These are phyloP conservation scores for Neophaeococcomyces aloes DNA, from an alignment of 2,329 filamentous ascomycete species.

Conservation along the genomic window DNA sequence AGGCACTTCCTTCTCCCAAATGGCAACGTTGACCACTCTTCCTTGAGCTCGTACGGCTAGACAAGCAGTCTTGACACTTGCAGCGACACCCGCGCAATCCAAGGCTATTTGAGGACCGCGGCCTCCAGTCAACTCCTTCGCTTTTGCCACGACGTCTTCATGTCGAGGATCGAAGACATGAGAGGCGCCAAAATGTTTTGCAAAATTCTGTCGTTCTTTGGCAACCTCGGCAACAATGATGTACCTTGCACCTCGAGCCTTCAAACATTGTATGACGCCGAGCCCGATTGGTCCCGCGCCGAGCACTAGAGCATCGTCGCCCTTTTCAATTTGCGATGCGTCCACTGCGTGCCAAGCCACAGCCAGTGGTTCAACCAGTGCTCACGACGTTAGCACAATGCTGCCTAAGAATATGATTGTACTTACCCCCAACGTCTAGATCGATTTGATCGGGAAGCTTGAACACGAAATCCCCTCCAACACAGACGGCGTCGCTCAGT, in stretches of 20 bases:
- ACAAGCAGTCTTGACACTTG: constrained; percentile 38
- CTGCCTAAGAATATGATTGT: constrained; percentile 10
- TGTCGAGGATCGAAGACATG: constrained; percentile 43
- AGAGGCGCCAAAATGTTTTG: constrained; percentile 45
- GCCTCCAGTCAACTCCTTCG: constrained; percentile 37
- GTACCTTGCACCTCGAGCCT: constrained; percentile 41
- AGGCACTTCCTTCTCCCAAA: constrained; percentile 48
- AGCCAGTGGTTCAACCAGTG: constrained; percentile 52
- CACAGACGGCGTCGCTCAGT: constrained; percentile 44
- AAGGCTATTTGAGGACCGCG: constrained; percentile 49
- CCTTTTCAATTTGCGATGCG: constrained; percentile 36
- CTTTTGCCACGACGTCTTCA: constrained; percentile 35
- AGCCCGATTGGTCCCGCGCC: constrained; percentile 56
- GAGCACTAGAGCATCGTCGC: constrained; percentile 44
- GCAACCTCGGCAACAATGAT: constrained; percentile 51
- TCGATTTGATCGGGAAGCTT: constrained; percentile 43
- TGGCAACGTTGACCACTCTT: constrained; percentile 53
- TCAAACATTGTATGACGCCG: constrained; percentile 48
- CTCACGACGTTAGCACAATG: constrained; percentile 28
- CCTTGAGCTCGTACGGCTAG: constrained; percentile 43
- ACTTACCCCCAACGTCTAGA: constrained; percentile 38
- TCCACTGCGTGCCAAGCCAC: constrained; percentile 56
- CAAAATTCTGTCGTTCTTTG: constrained; percentile 40
- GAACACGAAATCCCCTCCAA: constrained; percentile 40
- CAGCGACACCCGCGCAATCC: constrained; percentile 52